A percentile compares a stretch with the other conserved stretches of the same genome.
phyloP scores from a whole-genome alignment of 1,139 yeast genomes.

The Diutina neorugosa region DNA sequence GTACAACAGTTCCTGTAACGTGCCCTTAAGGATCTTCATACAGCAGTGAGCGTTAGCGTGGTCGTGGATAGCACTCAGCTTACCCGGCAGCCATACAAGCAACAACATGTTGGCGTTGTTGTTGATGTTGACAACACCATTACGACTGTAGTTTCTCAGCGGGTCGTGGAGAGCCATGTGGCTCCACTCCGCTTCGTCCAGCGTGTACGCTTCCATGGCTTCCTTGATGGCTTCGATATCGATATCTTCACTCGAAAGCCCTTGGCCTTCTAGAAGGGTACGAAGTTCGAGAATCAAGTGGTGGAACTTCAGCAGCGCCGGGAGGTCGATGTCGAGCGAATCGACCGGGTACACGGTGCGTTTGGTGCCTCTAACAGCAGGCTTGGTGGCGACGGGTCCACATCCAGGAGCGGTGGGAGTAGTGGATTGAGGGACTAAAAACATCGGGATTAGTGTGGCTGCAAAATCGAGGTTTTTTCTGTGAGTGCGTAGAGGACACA shows the following conservation, averaged over 20 bases:
- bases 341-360: neutral
- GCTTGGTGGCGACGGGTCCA: neutral
- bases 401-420: neutral
- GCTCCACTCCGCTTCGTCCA: conserved; percentile 45
- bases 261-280: conserved; percentile 10
- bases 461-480: neutral
- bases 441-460: neutral
- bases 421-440: neutral
- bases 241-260: conserved; percentile 37
- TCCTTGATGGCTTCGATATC: conserved; percentile 36
- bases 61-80: conserved; percentile 58
- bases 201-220: conserved; percentile 37
- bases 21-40: conserved; percentile 54
- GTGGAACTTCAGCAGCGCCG: neutral
- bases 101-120: conserved; percentile 58
- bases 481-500: neutral
- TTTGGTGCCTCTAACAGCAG: neutral
- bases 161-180: conserved; percentile 46
- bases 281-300: neutral
- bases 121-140: conserved; percentile 57
- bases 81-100: conserved; percentile 65
- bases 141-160: conserved; percentile 40
- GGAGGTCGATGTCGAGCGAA: neutral
- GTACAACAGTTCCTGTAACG: conserved; percentile 45
- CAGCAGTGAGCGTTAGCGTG: conserved; percentile 69